Conservation (phyloP, 257 asterid species). For the Buddleja alternifolia region DNA sequence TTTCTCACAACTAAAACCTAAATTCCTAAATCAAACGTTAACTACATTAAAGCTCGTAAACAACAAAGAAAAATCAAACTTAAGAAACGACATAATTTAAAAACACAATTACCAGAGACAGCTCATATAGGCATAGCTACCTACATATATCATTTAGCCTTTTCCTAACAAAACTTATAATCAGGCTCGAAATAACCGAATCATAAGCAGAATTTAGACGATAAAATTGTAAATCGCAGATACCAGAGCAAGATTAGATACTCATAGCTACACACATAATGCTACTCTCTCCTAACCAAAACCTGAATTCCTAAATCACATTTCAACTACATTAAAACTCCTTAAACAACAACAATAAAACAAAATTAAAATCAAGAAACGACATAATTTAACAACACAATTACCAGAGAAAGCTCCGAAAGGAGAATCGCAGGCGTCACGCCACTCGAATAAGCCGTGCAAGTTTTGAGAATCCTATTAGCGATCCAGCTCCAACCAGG, state of each 20-base stretch:
- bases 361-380: neutral
- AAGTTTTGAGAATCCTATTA: constrained; percentile 70
- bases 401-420: constrained; percentile 86
- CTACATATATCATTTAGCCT: too few species aligned
- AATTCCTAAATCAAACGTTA: too few species aligned
- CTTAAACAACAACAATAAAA: neutral
- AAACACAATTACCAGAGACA: constrained; percentile 56
- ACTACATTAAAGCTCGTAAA: too few species aligned
- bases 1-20: too few species aligned
- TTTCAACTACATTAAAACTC: neutral
- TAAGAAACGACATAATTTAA: too few species aligned
- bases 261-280: neutral
- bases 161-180: too few species aligned
- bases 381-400: neutral
- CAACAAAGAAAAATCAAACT: too few species aligned
- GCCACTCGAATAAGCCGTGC: constrained; percentile 83
- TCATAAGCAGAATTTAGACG: too few species aligned
- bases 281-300: neutral
- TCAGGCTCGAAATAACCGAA: too few species aligned
- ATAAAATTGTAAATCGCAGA: neutral
- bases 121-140: too few species aligned
- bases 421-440: constrained; percentile 96
- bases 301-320: neutral
- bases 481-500: constrained; percentile 94
- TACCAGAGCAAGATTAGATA: constrained; percentile 42